Conservation (phyloP, 2,329 filamentous ascomycete species). For the Fusarium miscanthi region DNA sequence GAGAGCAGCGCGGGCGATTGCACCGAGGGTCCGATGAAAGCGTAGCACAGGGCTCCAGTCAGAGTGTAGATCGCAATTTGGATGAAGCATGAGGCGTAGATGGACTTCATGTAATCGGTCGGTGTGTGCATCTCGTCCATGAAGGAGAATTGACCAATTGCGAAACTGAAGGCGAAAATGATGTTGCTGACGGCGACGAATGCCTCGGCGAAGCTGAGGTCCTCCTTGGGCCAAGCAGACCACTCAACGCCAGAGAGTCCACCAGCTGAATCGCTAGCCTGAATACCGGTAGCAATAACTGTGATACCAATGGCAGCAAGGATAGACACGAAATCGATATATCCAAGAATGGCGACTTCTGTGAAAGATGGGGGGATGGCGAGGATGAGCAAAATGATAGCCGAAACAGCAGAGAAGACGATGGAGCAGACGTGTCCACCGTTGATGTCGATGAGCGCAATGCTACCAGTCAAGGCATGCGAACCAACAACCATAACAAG, state of each 20-base stretch:
- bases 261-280: slow-evolving; percentile 46
- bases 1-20: slow-evolving; percentile 75
- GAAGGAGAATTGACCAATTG: slow-evolving; percentile 38
- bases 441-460: slow-evolving; percentile 74
- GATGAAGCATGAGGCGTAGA: slow-evolving; percentile 70
- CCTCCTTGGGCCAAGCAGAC: slow-evolving; percentile 59
- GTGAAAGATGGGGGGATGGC: slow-evolving; percentile 61
- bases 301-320: slow-evolving; percentile 62
- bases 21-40: slow-evolving; percentile 72
- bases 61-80: slow-evolving; percentile 74
- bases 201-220: slow-evolving; percentile 61
- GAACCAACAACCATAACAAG: slow-evolving; percentile 76
- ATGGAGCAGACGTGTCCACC: slow-evolving; percentile 55
- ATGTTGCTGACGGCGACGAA: slow-evolving; percentile 74
- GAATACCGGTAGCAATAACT: slow-evolving; percentile 72
- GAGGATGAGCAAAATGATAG: slow-evolving; percentile 57
- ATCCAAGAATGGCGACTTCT: slow-evolving; percentile 38
- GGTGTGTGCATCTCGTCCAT: slow-evolving; percentile 43
- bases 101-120: slow-evolving; percentile 58
- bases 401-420: slow-evolving; percentile 57
- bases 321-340: slow-evolving; percentile 70
- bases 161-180: slow-evolving; percentile 40
- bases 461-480: slow-evolving; percentile 76
- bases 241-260: slow-evolving; percentile 50
- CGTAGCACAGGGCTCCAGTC: slow-evolving; percentile 75